Base-by-base conservation (phyloP, 2,329 filamentous ascomycete genomes). In the Clarireedia hainanense region DNA sequence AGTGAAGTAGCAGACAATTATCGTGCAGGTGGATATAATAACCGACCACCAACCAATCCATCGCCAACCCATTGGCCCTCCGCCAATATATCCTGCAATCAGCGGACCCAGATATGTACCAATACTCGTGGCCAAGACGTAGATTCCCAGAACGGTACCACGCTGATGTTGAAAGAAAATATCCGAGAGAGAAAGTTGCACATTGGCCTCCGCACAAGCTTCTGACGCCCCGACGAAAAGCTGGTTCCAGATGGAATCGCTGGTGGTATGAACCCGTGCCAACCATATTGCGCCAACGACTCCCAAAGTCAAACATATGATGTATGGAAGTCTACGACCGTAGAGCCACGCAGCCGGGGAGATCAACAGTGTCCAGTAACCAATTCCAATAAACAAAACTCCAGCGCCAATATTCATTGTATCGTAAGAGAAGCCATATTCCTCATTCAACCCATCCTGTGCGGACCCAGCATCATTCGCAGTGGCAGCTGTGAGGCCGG, bases 121-220 rank as follows among this genome's bases (percentile, higher is more conserved):
- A 30, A 80, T 72, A 60, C 75, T 78, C 0, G 78, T 81, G 2
- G 79, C 75, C 37, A 81, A 68, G 26, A 80, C 77, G 61, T 81
- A 82, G 26, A 81, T 63, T 56, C 79, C 79, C 5, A 81, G 70
- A 1, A 78, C 76, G 0, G 73, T 72, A 42, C 79, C 79, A 45
- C 78, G 74, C 57, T 79, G 77, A 61, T 82, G 79, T 67, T 80
- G 76, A 58, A 78, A 81, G 70, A 79, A 81, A 30, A 81, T 72
- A 60, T 81, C 79, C 6, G 79, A 76, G 27, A 82, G 69, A 1
- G 77, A 80, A n/a, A 80, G 67, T 62, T 82, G 79, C 6, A 78
- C 79, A 30, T 77, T 74, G 0, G 79, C 79, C 65, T 82, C 79
- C 2, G 77, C 78, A 43, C 77, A 77, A 7, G 77, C 74, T 65